Conservation (phyloP, 2,329 filamentous ascomycete species). For the Neonectria sp. region DNA sequence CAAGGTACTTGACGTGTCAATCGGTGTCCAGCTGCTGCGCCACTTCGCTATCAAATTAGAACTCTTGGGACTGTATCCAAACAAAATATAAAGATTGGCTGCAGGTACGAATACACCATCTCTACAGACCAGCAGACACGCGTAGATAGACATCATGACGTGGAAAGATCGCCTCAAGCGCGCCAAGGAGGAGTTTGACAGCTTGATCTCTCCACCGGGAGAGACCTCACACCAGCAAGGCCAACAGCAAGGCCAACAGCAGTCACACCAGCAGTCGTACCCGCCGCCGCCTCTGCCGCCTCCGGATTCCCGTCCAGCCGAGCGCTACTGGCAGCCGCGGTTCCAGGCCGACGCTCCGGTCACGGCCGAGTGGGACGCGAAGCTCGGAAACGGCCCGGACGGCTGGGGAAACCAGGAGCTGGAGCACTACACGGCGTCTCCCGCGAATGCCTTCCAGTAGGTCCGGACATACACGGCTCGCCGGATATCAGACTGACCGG, state of each 20-base stretch:
- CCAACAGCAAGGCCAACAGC: constrained; percentile 33
- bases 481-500: background rate
- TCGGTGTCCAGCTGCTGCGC: background rate
- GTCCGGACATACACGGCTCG: background rate
- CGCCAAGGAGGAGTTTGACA: constrained; percentile 57
- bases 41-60: constrained; percentile 1
- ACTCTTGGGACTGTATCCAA: background rate
- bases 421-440: constrained; percentile 67
- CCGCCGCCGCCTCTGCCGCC: constrained; percentile 38
- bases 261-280: constrained; percentile 29
- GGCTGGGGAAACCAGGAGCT: constrained; percentile 75
- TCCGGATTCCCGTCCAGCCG: constrained; percentile 35
- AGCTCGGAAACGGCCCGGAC: constrained; percentile 68
- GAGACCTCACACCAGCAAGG: constrained; percentile 26
- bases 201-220: constrained; percentile 50
- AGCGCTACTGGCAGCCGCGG: constrained; percentile 67
- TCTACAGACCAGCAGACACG: background rate
- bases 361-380: constrained; percentile 66
- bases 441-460: constrained; percentile 68
- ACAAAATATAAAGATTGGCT: background rate
- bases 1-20: constrained; percentile 10
- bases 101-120: background rate
- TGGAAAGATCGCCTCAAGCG: constrained; percentile 58
- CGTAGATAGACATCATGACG: constrained; percentile 43
- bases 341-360: constrained; percentile 64